Percentiles rank a stretch among this genome's conserved stretches.
Conservation (phyloP, 2,329 filamentous ascomycete species). For the Colletotrichum sansevieriae region DNA sequence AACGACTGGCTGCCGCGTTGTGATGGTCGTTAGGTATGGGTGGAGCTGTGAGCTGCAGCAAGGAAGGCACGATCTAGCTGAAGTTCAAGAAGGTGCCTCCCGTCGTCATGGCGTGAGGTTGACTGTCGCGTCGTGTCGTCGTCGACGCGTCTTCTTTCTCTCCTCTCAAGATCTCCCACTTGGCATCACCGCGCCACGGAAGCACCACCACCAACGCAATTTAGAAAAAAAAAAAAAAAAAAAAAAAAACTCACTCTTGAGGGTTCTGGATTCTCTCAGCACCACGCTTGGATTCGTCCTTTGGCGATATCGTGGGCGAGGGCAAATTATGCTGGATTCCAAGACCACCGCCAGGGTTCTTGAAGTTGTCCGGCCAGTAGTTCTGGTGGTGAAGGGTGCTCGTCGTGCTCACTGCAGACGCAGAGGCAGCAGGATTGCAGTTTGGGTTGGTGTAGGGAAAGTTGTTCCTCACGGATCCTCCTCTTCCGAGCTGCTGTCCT, state of each 20-base stretch:
- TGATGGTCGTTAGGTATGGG: neutral
- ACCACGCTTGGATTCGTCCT: constrained; percentile 15
- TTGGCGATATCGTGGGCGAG: constrained; percentile 7
- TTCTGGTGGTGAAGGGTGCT: constrained; percentile 26
- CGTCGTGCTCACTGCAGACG: constrained; percentile 7
- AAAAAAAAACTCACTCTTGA: constrained; percentile 24
- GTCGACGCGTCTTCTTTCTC: neutral
- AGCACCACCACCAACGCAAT: too few relatives aligned
- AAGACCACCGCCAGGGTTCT: constrained; percentile 29
- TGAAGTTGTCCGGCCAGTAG: constrained; percentile 35
- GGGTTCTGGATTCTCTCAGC: neutral
- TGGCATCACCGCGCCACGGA: too few relatives aligned
- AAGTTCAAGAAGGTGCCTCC: neutral
- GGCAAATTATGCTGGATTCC: constrained; percentile 17
- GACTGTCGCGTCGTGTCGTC: neutral
- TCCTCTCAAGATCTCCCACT: too few relatives aligned
- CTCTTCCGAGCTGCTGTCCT: neutral
- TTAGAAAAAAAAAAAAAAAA: neutral
- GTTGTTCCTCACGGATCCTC: neutral
- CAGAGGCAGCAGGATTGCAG: constrained; percentile 3
- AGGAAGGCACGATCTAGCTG: neutral
- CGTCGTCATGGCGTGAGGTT: neutral
- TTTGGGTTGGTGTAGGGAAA: constrained; percentile 20
- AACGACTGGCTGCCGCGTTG: neutral
- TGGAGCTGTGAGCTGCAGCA: neutral